These are phyloP conservation scores for Russula emetica DNA, from an alignment of 768 basidiomycete species.

Conservation along the genomic window DNA sequence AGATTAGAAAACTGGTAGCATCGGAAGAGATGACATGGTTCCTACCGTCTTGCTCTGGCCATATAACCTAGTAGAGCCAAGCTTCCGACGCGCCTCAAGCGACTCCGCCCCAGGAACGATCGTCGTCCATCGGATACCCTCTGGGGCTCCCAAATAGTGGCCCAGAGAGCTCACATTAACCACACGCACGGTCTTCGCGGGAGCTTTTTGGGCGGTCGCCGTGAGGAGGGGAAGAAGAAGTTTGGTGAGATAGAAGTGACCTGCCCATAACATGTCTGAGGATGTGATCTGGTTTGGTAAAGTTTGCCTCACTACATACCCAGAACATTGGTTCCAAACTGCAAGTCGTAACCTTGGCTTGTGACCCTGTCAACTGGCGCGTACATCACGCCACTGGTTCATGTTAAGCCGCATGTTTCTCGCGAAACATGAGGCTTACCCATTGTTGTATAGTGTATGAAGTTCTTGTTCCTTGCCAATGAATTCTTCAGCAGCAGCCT, in stretches of 20 bases:
- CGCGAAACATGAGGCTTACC: constrained; percentile 1
- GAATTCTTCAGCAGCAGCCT: constrained; percentile 10
- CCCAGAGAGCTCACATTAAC: constrained; percentile 30
- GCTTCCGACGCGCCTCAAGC: constrained; percentile 4
- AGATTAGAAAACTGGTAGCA: background rate
- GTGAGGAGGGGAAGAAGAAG: background rate
- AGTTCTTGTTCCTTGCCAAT: constrained; percentile 11
- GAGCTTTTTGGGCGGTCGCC: constrained; percentile 31
- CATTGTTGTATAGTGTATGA: constrained; percentile 4
- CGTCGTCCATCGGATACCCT: constrained; percentile 27
- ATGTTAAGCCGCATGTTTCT: constrained; percentile 10
- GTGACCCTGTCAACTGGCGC: constrained; percentile 16
- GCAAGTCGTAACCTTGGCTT: constrained; percentile 28
- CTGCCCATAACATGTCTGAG: background rate
- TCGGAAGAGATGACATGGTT: background rate
- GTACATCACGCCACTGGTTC: background rate
- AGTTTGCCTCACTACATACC: constrained; percentile 1
- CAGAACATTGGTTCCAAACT: constrained; percentile 27
- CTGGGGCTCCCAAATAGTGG: constrained; percentile 30
- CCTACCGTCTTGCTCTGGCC: constrained; percentile 3
- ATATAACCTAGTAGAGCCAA: background rate
- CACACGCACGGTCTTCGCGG: constrained; percentile 32
- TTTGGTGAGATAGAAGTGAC: constrained; percentile 3
- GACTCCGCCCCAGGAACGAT: constrained; percentile 1
- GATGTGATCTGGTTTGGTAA: background rate